phyloP scores from a whole-genome alignment of 805 yeast species.

The Scheffersomyces spartinae region DNA sequence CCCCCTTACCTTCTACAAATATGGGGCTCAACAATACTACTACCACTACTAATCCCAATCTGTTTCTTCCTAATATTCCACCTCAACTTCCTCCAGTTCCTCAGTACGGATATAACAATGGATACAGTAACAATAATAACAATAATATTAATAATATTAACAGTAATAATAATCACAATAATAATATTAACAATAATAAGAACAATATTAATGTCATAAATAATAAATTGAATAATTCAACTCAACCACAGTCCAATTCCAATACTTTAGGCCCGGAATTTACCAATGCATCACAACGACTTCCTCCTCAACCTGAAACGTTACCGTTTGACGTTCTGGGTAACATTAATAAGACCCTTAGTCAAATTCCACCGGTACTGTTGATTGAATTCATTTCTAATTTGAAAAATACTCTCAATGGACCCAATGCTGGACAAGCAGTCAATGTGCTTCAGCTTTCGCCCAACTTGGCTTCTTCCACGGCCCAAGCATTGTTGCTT shows the following conservation, averaged over 20 bases:
- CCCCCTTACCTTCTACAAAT: no score
- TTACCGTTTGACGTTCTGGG: slow-evolving; percentile 41
- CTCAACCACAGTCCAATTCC: slow-evolving; percentile 5
- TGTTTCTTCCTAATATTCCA: not conserved
- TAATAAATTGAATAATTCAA: slow-evolving; percentile 3
- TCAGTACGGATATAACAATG: not conserved
- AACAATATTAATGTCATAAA: slow-evolving; percentile 1
- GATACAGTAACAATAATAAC: slow-evolving; percentile 3
- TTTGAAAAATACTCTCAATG: slow-evolving; percentile 43
- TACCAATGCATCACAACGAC: slow-evolving; percentile 41
- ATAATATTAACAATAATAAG: slow-evolving; percentile 1
- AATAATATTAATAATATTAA: not conserved
- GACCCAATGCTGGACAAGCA: slow-evolving; percentile 40
- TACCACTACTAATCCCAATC: slow-evolving; percentile 1
- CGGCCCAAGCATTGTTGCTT: slow-evolving; percentile 61
- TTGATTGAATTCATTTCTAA: slow-evolving; percentile 59
- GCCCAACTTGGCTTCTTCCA: slow-evolving; percentile 50
- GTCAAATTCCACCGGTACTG: slow-evolving; percentile 59
- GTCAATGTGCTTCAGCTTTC: slow-evolving; percentile 40
- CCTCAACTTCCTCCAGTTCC: not conserved
- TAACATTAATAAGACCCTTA: slow-evolving; percentile 47
- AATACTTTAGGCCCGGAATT: slow-evolving; percentile 31
- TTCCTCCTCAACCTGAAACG: slow-evolving; percentile 40
- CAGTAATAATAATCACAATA: not conserved
- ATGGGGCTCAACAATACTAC: slow-evolving; percentile 15